Evolutionary conservation across 2,329 filamentous ascomycete species (phyloP).

Genomic region (Alternaria viburni): DNA sequence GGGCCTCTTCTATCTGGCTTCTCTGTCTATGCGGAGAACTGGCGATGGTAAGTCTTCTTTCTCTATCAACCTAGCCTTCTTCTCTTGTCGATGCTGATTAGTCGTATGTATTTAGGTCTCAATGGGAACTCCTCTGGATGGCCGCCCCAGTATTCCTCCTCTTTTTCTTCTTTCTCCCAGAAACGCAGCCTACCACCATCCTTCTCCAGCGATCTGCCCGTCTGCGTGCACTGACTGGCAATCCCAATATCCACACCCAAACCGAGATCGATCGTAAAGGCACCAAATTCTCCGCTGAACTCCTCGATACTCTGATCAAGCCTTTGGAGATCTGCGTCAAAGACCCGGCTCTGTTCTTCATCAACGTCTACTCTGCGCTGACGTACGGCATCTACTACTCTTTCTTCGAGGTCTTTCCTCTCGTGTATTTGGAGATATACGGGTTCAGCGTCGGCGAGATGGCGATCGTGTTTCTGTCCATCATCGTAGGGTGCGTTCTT

Average conservation of each 20-base stretch:
- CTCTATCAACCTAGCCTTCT: fast-evolving
- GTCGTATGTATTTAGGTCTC: conserved; percentile 53
- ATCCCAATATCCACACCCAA: conserved; percentile 73
- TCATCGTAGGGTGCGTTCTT: conserved; percentile 74
- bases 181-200: conserved; percentile 84
- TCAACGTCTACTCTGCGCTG: conserved; percentile 83
- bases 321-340: conserved; percentile 84
- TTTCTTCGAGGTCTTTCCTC: conserved; percentile 71
- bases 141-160: conserved; percentile 73
- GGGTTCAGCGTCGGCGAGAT: conserved; percentile 75
- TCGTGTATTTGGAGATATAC: conserved; percentile 78
- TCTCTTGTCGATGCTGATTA: neutral
- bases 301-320: conserved; percentile 65
- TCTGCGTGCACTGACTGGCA: conserved; percentile 71
- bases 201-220: conserved; percentile 74
- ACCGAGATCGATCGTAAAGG: conserved; percentile 72
- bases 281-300: conserved; percentile 48
- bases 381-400: conserved; percentile 77
- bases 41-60: conserved; percentile 66
- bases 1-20: conserved; percentile 73
- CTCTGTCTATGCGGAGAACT: conserved; percentile 71
- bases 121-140: conserved; percentile 85
- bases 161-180: conserved; percentile 84
- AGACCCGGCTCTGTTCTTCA: conserved; percentile 84
- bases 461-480: conserved; percentile 83